Evolutionary conservation across 208 protist genomes (phyloP).

Genomic region (Leishmania tropica): DNA sequence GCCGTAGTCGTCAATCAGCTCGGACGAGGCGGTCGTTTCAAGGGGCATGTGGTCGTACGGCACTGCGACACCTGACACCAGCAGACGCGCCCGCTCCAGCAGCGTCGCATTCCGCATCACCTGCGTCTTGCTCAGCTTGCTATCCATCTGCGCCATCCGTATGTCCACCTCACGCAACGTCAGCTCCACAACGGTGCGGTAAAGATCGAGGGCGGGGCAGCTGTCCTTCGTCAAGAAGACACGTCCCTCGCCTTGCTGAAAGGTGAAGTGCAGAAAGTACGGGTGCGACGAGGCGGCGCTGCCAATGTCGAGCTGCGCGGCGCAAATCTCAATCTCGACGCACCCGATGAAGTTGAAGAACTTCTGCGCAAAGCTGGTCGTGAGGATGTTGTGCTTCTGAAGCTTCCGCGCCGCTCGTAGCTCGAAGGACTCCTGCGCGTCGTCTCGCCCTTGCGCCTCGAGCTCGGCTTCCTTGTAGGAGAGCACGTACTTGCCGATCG

Average conservation of each 20-base stretch:
- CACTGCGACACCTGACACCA: slow-evolving; percentile 43
- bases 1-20: slow-evolving; percentile 79
- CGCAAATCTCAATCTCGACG: slow-evolving; percentile 79
- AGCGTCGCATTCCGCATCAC: slow-evolving; percentile 55
- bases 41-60: slow-evolving; percentile 27
- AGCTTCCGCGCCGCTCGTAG: slow-evolving; percentile 40
- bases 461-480: slow-evolving; percentile 19
- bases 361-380: slow-evolving; percentile 50
- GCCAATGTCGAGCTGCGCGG: slow-evolving; percentile 76
- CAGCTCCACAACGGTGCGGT: slow-evolving; percentile 73
- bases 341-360: slow-evolving; percentile 79
- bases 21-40: slow-evolving; percentile 38
- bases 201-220: slow-evolving; percentile 66
- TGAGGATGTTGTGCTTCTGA: slow-evolving; percentile 50
- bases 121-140: slow-evolving; percentile 46
- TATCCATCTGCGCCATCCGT: slow-evolving; percentile 75
- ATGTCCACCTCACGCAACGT: slow-evolving; percentile 74
- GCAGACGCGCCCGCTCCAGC: slow-evolving; percentile 59
- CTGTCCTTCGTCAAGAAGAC: slow-evolving; percentile 68
- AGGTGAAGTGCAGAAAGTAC: slow-evolving; percentile 82
- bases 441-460: slow-evolving; percentile 24
- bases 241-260: slow-evolving; percentile 66
- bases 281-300: slow-evolving; percentile 55
- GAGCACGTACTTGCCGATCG: slow-evolving; percentile 14
- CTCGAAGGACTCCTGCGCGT: slow-evolving; percentile 24